Base-by-base conservation (phyloP, 805 yeast species). In the Brettanomyces anomalus region DNA sequence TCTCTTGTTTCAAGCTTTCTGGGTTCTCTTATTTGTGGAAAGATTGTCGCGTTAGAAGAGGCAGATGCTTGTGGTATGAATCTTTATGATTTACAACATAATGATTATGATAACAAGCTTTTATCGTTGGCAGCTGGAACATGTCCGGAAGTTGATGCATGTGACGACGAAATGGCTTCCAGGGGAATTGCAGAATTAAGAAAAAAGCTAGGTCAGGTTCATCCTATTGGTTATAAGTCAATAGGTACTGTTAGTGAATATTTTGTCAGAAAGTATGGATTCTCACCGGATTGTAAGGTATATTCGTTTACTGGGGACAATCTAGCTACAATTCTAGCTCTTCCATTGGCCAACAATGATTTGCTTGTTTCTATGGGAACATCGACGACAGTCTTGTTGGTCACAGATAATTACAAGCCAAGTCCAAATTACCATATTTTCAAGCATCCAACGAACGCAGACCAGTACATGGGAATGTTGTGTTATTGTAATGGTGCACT, bases 41-140 rank as follows among this genome's bases (percentile, higher is more conserved):
- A 67, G 43, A 66, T 84, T 36, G 70, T 81, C 3, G 70, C 73
- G 3, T 65, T 86, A 44, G 97, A 88, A 51, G 81, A 81, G 52
- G 78, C 86, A 13, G 97, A 89, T 62, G 95, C 85, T 2, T 86
- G 96, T 64, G 97, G 97, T 10, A 87, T 87, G 93, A 89, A 89
- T 53, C 54, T 88, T 38, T 87, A 85, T 66, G 89, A 85, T 59
- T 73, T 88, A 34, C 49, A 65, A n/a, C 65, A 73, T 10, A 66
- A 70, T 28, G 58, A 68, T 16, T 87, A 76, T 68, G 70, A 78
- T 55, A 74, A 73, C 10, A 70, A 70, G 13, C 67, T 87, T 33
- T 54, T 85, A 18, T 64, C 76, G 1, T 60, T 74, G 14, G 74
- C 79, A 15, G 75, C 78, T 1, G 78, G 78, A 11, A 71, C 64